A percentile compares a stretch with the other conserved stretches of the same genome.
phyloP scores from a whole-genome alignment of 2,329 filamentous ascomycete species.

The Thielaviopsis cerberus region DNA sequence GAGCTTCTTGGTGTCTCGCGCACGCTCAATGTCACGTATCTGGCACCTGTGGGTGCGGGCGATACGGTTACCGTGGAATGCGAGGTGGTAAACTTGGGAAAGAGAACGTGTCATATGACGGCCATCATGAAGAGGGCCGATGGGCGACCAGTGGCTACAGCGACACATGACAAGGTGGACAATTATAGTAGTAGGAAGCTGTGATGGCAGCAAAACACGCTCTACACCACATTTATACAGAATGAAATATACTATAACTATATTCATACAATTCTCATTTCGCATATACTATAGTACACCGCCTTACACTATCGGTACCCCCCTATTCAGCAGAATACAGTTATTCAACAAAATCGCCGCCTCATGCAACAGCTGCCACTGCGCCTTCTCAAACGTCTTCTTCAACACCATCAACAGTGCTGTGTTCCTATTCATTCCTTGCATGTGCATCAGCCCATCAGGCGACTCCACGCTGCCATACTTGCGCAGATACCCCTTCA shows the following conservation, averaged over 20 bases:
- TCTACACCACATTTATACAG: background rate
- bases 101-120: conserved; percentile 31
- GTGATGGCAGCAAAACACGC: conserved; percentile 25
- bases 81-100: conserved; percentile 39
- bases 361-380: conserved; percentile 85
- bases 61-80: conserved; percentile 33
- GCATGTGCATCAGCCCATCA: conserved; percentile 54
- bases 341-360: conserved; percentile 63
- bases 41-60: conserved; percentile 40
- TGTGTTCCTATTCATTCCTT: conserved; percentile 65
- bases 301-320: background rate
- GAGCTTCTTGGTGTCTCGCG: conserved; percentile 43
- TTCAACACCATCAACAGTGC: conserved; percentile 66
- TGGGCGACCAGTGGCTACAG: conserved; percentile 34
- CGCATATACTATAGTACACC: background rate
- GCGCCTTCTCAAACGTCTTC: conserved; percentile 61
- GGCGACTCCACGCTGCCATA: conserved; percentile 57
- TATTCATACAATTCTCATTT: background rate
- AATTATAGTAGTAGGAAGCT: conserved; percentile 26
- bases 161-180: conserved; percentile 48
- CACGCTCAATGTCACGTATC: conserved; percentile 47
- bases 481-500: conserved; percentile 58
- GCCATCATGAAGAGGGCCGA: conserved; percentile 37
- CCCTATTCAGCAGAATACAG: conserved; percentile 45
- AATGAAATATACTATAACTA: background rate